Conservation (phyloP, 148 eudicot species). For the Pharnaceum exiguum region DNA sequence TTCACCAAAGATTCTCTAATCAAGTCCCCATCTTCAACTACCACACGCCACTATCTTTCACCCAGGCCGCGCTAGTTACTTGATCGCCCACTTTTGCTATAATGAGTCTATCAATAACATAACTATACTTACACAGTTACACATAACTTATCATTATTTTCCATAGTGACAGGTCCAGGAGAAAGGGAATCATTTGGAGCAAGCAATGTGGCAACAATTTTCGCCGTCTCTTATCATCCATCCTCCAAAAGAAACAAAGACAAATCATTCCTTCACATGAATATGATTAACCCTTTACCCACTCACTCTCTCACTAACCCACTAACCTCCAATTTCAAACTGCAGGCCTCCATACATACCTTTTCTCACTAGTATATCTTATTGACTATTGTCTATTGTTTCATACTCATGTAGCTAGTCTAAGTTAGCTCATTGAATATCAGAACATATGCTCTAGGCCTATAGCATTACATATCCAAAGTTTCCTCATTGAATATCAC, state of each 20-base stretch:
- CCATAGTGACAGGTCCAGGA: neutral
- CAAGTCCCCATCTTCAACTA: too few relatives aligned
- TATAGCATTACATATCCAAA: too few relatives aligned
- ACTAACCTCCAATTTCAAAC: constrained; percentile 11
- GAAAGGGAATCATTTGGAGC: constrained; percentile 1
- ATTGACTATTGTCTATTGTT: neutral
- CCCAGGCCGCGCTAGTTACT: too few relatives aligned
- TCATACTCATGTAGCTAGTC: neutral
- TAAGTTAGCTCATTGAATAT: too few relatives aligned
- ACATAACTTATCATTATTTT: too few relatives aligned
- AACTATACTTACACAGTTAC: too few relatives aligned
- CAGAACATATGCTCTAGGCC: too few relatives aligned
- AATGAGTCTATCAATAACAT: too few relatives aligned
- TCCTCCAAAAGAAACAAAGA: neutral
- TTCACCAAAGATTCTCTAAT: too few relatives aligned
- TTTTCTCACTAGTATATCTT: neutral
- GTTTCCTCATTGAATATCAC: too few relatives aligned
- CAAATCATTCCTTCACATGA: constrained; percentile 21
- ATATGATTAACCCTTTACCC: neutral
- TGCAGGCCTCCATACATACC: neutral
- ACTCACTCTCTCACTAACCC: neutral
- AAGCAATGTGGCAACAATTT: constrained; percentile 7
- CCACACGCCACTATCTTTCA: too few relatives aligned
- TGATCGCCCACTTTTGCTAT: too few relatives aligned
- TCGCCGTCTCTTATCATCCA: neutral